Evolutionary conservation across 495 filamentous ascomycete species (phyloP).

Genomic region (Talaromyces thailandensis): DNA sequence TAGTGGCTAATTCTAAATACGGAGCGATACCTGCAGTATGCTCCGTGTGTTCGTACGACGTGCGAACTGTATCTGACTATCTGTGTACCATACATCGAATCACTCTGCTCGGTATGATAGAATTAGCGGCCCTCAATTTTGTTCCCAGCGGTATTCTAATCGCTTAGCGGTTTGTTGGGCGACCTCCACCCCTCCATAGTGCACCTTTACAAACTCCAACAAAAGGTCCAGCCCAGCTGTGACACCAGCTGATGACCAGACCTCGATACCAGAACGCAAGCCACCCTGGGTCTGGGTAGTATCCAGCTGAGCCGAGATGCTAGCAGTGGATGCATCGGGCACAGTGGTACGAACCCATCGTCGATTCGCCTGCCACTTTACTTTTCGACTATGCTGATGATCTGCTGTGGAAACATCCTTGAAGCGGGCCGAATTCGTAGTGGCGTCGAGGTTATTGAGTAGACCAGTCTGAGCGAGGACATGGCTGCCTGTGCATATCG

Average conservation of each 20-base stretch:
- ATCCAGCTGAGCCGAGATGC: not conserved
- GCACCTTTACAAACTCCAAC: slow-evolving; percentile 13
- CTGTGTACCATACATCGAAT: not conserved
- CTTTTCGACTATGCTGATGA: slow-evolving; percentile 1
- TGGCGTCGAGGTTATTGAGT: slow-evolving; percentile 47
- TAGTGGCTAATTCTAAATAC: not conserved
- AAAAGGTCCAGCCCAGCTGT: slow-evolving; percentile 17
- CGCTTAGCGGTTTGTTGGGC: not conserved
- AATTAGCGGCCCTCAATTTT: not conserved
- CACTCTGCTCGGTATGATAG: not conserved
- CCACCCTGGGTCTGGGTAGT: not conserved
- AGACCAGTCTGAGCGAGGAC: slow-evolving; percentile 45
- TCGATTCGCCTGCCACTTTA: not conserved
- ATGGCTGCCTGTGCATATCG: slow-evolving; percentile 50
- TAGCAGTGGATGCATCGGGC: not conserved
- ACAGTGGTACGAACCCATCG: not conserved
- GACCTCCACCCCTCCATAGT: slow-evolving; percentile 12
- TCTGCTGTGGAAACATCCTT: not conserved
- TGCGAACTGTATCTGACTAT: not conserved
- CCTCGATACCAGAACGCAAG: slow-evolving; percentile 4
- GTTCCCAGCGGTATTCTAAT: slow-evolving; percentile 1
- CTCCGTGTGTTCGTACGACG: not conserved
- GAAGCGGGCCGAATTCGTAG: slow-evolving; percentile 28
- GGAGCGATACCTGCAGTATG: not conserved
- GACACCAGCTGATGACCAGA: slow-evolving; percentile 17